Evolutionary conservation across 1,284 basidiomycete genomes (phyloP), one percentile per base, ranked within the genome.

Genomic region (Rhodofomes roseus): DNA sequence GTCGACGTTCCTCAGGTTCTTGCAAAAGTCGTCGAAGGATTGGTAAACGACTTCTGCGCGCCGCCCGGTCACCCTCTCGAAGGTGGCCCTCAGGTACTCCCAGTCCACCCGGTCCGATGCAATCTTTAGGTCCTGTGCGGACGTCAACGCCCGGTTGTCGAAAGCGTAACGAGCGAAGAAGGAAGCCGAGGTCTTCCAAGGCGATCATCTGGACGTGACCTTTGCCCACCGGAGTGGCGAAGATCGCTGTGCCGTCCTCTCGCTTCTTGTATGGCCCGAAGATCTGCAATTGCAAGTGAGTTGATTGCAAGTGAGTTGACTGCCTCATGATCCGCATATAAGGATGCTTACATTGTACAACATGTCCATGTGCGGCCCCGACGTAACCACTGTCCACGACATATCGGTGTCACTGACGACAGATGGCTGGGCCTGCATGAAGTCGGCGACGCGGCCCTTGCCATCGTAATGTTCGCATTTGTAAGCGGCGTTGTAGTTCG

Each of bases 281-380:
- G 51, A 78, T 68, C 77, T 80, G 41, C 8, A 51, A 14, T 5
- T 29, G 18, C 7, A 43, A 8, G 5, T 34, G 31, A 31, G 11
- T 31, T 11, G 11, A 25, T 43, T 37, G n/a, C 29, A n/a, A 55
- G 5, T n/a, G n/a, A n/a, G n/a, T n/a, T n/a, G n/a, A n/a, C n/a
- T n/a, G n/a, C n/a, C n/a, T n/a, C n/a, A n/a, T n/a, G n/a, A n/a
- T n/a, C n/a, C n/a, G n/a, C n/a, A n/a, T n/a, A n/a, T n/a, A n/a
- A n/a, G n/a, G n/a, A 20, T 39, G 71, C 77, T 60, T 58, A 76
- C 74, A 37, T 65, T 63, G 39, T 72, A 70, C 9, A 80, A 54
- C 76, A 79, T 78, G 41, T 81, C 79, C 66, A 79, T 73, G 66
- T 79, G 79, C 9, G 76, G 75, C 2, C 77, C 76, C 11, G 76